phyloP scores from a whole-genome alignment of 805 yeast species.

The Metschnikowia vanudenii region DNA sequence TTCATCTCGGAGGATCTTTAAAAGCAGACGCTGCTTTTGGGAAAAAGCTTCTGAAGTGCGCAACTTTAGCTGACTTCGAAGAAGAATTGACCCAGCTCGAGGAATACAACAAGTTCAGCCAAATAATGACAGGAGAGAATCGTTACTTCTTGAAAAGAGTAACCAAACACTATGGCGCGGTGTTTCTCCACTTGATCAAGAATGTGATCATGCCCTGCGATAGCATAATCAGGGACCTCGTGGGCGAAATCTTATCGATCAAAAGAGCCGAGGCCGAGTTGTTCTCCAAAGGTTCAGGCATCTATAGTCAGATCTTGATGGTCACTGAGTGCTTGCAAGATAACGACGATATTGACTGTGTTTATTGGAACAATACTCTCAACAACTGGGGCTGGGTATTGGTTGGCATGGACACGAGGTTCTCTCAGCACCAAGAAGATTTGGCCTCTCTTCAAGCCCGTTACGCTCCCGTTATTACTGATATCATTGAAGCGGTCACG shows the following conservation, averaged over 20 bases:
- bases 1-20: background rate
- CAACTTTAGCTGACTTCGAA: background rate
- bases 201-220: background rate
- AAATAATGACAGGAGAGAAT: background rate
- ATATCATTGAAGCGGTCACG: background rate
- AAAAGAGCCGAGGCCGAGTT: background rate
- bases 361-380: background rate
- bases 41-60: background rate
- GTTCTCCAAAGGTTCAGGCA: background rate
- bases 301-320: background rate
- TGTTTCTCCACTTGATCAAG: constrained; percentile 1
- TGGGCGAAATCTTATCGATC: background rate
- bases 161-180: background rate
- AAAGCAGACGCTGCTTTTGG: background rate
- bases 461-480: background rate
- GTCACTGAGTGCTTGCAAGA: background rate
- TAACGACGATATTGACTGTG: background rate
- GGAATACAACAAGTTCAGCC: background rate
- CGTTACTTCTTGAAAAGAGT: constrained; percentile 1
- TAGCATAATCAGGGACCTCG: background rate
- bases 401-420: background rate
- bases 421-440: background rate
- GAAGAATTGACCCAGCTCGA: background rate
- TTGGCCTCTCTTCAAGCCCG: background rate
- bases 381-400: background rate